These are phyloP conservation scores for Aspergillus hancockii DNA, from an alignment of 495 filamentous ascomycete species.

Conservation along the genomic window DNA sequence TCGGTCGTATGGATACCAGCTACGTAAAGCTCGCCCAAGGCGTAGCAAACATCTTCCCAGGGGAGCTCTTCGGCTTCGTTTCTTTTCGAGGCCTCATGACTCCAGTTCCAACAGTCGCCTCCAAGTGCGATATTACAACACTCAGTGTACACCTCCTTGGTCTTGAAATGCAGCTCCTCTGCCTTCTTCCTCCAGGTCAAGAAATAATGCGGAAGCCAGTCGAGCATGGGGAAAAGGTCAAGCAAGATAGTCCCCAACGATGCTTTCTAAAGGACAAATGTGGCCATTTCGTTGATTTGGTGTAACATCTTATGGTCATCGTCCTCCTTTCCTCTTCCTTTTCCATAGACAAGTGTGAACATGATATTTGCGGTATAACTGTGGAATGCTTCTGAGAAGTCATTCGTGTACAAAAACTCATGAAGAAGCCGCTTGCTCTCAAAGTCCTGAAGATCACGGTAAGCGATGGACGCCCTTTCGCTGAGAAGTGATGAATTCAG, in stretches of 20 bases:
- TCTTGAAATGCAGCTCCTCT: slow-evolving; percentile 1
- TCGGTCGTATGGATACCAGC: slow-evolving; percentile 38
- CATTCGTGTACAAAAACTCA: slow-evolving; percentile 17
- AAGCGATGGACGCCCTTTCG: slow-evolving; percentile 31
- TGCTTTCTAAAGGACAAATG: slow-evolving; percentile 12
- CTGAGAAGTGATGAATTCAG: slow-evolving; percentile 25
- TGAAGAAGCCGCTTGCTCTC: slow-evolving; percentile 29
- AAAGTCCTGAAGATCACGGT: slow-evolving; percentile 40
- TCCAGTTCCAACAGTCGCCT: slow-evolving; percentile 14
- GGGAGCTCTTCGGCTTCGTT: background rate
- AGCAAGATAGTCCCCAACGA: slow-evolving; percentile 18
- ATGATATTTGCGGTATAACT: slow-evolving; percentile 25
- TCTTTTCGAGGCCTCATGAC: background rate
- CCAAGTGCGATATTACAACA: background rate
- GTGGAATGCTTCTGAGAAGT: slow-evolving; percentile 20
- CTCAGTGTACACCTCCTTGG: slow-evolving; percentile 4
- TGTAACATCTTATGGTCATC: slow-evolving; percentile 17
- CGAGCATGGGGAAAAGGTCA: slow-evolving; percentile 30
- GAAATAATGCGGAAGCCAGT: slow-evolving; percentile 23
- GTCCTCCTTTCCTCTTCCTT: slow-evolving; percentile 7
- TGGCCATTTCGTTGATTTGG: slow-evolving; percentile 18
- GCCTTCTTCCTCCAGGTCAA: slow-evolving; percentile 24
- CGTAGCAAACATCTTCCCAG: slow-evolving; percentile 28
- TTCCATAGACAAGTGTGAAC: slow-evolving; percentile 29
- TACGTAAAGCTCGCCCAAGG: slow-evolving; percentile 36